Base-by-base conservation (phyloP, 257 asterid genomes). In the Linderniella brevidens region DNA sequence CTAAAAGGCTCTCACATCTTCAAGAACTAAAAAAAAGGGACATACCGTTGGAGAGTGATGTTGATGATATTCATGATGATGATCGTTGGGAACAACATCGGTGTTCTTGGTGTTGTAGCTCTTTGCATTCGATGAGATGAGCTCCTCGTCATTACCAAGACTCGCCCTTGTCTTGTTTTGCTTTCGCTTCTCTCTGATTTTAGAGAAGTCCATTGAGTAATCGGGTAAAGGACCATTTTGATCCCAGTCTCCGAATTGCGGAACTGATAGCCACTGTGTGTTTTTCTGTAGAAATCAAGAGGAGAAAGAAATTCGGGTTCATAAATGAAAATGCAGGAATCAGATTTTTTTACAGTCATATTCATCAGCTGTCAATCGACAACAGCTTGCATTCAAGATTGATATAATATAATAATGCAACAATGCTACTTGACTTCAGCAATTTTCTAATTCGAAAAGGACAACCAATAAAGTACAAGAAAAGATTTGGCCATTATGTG, bases 241-340 rank as follows among this genome's bases (percentile, higher is more conserved):
- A 48, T 75, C 80, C 84, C 84, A 75, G 18, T 72, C 84, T 17
- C 84, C 84, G 35, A 75, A 75, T 36, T 71, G 77, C 5, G 84
- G 84, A 17, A 75, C 79, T 11, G 78, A 74, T 35, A 74, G 66
- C 75, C 78, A 74, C 54, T 70, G 44, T 40, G 60, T 65, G 41
- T 43, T 61, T 20, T 46, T 74, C 81, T 74, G 3, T 6, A 25
- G 4, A 25, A 25, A 25, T 2, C 3, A 25, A 25, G 6, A 25
- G 32, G 6, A 20, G 6, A 3, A 25, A 6, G 6, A 25, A 25
- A 25, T 2, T 2, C 6, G 32, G 32, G 6, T 25, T 25, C 6
- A 25, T 25, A n/a, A n/a, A n/a, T n/a, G n/a, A n/a, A n/a, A n/a
- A n/a, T n/a, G n/a, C n/a, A n/a, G n/a, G n/a, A n/a, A n/a, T n/a